These are phyloP conservation scores for Talaromyces sp. DNA, from an alignment of 2,329 filamentous ascomycete species.

Conservation along the genomic window DNA sequence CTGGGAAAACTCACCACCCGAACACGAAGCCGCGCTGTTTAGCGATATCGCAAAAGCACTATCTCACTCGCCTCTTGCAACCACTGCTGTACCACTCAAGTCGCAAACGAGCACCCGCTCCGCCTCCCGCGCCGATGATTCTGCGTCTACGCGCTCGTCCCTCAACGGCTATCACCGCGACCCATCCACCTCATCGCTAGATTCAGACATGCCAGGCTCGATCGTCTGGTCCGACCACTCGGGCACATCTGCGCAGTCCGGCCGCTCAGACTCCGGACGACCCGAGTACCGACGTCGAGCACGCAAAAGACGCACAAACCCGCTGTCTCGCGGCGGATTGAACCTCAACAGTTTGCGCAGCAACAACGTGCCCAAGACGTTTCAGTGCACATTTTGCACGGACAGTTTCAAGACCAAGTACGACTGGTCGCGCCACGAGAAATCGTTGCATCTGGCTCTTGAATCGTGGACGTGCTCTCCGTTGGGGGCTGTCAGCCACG, in stretches of 20 bases:
- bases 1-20: conserved; percentile 18
- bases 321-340: conserved; percentile 1
- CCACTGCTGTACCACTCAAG: neutral
- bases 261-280: neutral
- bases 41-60: conserved; percentile 18
- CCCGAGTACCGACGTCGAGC: conserved; percentile 13
- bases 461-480: conserved; percentile 29
- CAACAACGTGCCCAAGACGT: conserved; percentile 10
- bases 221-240: conserved; percentile 15
- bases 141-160: conserved; percentile 9
- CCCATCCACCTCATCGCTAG: conserved; percentile 11
- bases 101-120: conserved; percentile 10
- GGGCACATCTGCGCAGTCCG: conserved; percentile 9
- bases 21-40: conserved; percentile 15
- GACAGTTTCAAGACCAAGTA: conserved; percentile 47
- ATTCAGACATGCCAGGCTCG: conserved; percentile 6
- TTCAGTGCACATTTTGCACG: conserved; percentile 48
- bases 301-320: conserved; percentile 15
- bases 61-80: neutral
- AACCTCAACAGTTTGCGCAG: neutral
- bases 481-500: neutral
- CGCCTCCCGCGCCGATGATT: conserved; percentile 11
- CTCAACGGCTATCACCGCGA: conserved; percentile 1
- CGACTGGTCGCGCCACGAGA: conserved; percentile 49
- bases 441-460: conserved; percentile 44